These are phyloP conservation scores for Nothophoma quercina DNA, from an alignment of 2,329 filamentous ascomycete genomes.

Conservation along the genomic window DNA sequence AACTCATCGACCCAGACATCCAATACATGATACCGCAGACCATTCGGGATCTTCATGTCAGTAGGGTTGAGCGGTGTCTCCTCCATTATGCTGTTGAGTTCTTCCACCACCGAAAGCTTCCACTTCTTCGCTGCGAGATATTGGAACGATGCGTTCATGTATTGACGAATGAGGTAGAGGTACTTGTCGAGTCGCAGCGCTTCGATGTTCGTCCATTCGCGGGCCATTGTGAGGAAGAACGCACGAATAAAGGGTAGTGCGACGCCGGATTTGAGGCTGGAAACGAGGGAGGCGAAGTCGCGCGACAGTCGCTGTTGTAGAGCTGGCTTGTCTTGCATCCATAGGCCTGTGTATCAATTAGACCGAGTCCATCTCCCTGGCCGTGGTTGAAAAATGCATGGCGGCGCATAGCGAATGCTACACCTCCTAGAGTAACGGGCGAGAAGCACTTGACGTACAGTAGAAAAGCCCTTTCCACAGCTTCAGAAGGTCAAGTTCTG, in stretches of 20 bases:
- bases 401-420: neutral
- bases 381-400: neutral
- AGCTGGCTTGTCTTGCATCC: slow-evolving; percentile 90
- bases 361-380: neutral
- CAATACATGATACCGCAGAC: slow-evolving; percentile 82
- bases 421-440: neutral
- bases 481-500: slow-evolving; percentile 77
- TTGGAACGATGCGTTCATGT: slow-evolving; percentile 74
- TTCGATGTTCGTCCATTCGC: slow-evolving; percentile 62
- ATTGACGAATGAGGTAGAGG: slow-evolving; percentile 80
- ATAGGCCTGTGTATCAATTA: slow-evolving; percentile 65
- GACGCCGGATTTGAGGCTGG: slow-evolving; percentile 60
- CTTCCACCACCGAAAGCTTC: slow-evolving; percentile 49
- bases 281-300: slow-evolving; percentile 76
- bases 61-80: slow-evolving; percentile 55
- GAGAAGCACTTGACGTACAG: slow-evolving; percentile 54
- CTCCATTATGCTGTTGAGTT: slow-evolving; percentile 58
- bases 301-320: slow-evolving; percentile 84
- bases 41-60: slow-evolving; percentile 74
- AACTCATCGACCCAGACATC: slow-evolving; percentile 94
- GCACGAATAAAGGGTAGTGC: slow-evolving; percentile 55
- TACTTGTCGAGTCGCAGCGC: slow-evolving; percentile 83
- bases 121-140: slow-evolving; percentile 54
- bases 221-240: slow-evolving; percentile 61
- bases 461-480: slow-evolving; percentile 96